Percentiles rank a stretch among this genome's conserved stretches.
Conservation (phyloP, 331 rosid genomes). For the Dryas integrifolia region DNA sequence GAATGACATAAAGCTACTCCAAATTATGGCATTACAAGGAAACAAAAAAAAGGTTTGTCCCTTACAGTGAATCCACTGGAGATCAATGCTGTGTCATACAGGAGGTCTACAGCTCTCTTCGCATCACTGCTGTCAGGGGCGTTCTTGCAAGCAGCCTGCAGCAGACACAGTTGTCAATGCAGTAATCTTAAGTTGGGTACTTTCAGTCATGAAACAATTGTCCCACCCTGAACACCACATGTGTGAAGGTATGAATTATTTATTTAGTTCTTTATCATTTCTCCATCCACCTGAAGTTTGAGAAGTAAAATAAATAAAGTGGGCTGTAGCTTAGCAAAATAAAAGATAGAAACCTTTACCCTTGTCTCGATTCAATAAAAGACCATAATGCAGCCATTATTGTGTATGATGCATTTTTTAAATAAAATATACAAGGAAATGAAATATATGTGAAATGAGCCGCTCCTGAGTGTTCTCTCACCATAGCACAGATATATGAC, state of each 20-base stretch:
- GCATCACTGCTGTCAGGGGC: slow-evolving; percentile 84
- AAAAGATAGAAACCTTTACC: too few species aligned
- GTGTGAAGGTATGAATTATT: background rate
- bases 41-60: background rate
- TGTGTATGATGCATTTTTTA: too few species aligned
- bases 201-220: background rate
- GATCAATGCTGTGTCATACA: slow-evolving; percentile 85
- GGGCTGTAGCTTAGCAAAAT: too few species aligned
- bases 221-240: background rate
- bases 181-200: background rate
- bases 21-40: background rate
- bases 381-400: too few species aligned
- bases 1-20: slow-evolving; percentile 10
- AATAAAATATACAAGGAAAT: too few species aligned
- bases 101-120: slow-evolving; percentile 80
- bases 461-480: too few species aligned
- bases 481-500: too few species aligned
- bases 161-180: slow-evolving; percentile 2
- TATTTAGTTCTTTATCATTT: background rate
- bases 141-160: slow-evolving; percentile 94
- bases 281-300: background rate
- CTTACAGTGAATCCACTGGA: slow-evolving; percentile 95
- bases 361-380: too few species aligned
- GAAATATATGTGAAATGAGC: too few species aligned
- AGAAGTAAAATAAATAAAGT: too few species aligned